Conservation (phyloP, 2,329 filamentous ascomycete genomes). For the Exophiala alcalophila region DNA sequence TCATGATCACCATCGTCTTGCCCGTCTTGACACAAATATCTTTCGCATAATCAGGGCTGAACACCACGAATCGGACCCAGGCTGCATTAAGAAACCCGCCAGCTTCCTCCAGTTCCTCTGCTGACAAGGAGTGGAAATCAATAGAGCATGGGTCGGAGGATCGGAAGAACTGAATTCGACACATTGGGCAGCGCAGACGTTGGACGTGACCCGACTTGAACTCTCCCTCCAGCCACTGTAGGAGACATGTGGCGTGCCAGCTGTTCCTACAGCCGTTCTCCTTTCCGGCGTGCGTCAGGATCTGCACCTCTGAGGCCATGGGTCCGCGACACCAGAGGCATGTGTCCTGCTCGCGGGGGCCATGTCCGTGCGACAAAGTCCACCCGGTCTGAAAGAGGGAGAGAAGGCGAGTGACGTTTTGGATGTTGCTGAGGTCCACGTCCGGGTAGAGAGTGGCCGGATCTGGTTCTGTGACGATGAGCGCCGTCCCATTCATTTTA, state of each 20-base stretch:
- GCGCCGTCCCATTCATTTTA: too few relatives aligned
- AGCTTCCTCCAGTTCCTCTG: too few relatives aligned
- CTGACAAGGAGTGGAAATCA: too few relatives aligned
- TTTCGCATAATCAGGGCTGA: slow-evolving; percentile 9
- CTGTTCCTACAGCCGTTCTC: slow-evolving; percentile 15
- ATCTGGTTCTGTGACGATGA: slow-evolving; percentile 1
- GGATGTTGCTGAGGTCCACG: slow-evolving; percentile 7
- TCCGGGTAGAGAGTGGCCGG: slow-evolving; percentile 12
- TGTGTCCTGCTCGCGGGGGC: slow-evolving; percentile 14
- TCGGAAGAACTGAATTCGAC: slow-evolving; percentile 9
- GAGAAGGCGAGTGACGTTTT: slow-evolving; percentile 16
- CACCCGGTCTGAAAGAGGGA: slow-evolving; percentile 12
- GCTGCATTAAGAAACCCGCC: not conserved
- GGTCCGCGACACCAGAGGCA: slow-evolving; percentile 22
- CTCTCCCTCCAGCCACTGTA: slow-evolving; percentile 11
- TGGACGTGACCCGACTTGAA: not conserved
- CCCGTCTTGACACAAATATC: slow-evolving; percentile 2
- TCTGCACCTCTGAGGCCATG: slow-evolving; percentile 10
- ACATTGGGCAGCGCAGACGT: slow-evolving; percentile 19
- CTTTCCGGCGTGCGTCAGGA: slow-evolving; percentile 16
- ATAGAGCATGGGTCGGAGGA: too few relatives aligned
- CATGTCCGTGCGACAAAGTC: slow-evolving; percentile 13
- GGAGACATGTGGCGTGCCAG: slow-evolving; percentile 18
- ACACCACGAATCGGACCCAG: slow-evolving; percentile 12
- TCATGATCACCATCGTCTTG: slow-evolving; percentile 12